phyloP scores from a whole-genome alignment of 495 filamentous ascomycete species.

The Margaritispora aquatica region DNA sequence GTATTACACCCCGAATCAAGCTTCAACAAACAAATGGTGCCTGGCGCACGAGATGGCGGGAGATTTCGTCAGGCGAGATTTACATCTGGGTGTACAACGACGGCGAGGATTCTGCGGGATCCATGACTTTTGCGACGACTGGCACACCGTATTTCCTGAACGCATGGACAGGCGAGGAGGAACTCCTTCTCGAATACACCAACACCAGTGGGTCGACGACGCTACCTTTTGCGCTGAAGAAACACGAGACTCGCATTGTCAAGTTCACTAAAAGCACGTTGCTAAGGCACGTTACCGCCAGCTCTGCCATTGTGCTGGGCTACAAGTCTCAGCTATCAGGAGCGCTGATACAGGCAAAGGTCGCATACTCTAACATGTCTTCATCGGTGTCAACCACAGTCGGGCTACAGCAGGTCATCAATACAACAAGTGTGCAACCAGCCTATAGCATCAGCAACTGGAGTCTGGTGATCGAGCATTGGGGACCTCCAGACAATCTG shows the following conservation, averaged over 20 bases:
- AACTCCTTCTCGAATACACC: slow-evolving; percentile 28
- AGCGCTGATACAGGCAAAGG: background rate
- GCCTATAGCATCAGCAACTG: slow-evolving; percentile 31
- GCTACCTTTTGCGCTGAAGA: slow-evolving; percentile 28
- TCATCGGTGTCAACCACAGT: slow-evolving; percentile 12
- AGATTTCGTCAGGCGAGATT: slow-evolving; percentile 15
- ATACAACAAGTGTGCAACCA: background rate
- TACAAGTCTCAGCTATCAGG: slow-evolving; percentile 2
- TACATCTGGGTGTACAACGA: slow-evolving; percentile 39
- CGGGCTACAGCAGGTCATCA: background rate
- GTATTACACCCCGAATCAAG: background rate
- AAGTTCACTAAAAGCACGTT: slow-evolving; percentile 26
- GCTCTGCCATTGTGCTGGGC: background rate
- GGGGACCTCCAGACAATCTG: slow-evolving; percentile 30
- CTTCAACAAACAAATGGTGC: background rate
- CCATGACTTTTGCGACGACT: slow-evolving; percentile 23
- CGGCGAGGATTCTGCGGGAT: slow-evolving; percentile 15
- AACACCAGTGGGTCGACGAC: slow-evolving; percentile 16
- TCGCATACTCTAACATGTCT: slow-evolving; percentile 4
- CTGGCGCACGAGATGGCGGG: slow-evolving; percentile 15
- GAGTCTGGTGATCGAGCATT: slow-evolving; percentile 36
- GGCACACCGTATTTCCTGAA: slow-evolving; percentile 32
- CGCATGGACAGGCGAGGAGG: slow-evolving; percentile 37
- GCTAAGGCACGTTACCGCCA: slow-evolving; percentile 18
- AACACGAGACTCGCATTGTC: slow-evolving; percentile 31